Percentiles rank a stretch among this genome's conserved stretches.
Evolutionary conservation across 176 grass and related monocot species (phyloP).

Genomic region (Juncus effusus): DNA sequence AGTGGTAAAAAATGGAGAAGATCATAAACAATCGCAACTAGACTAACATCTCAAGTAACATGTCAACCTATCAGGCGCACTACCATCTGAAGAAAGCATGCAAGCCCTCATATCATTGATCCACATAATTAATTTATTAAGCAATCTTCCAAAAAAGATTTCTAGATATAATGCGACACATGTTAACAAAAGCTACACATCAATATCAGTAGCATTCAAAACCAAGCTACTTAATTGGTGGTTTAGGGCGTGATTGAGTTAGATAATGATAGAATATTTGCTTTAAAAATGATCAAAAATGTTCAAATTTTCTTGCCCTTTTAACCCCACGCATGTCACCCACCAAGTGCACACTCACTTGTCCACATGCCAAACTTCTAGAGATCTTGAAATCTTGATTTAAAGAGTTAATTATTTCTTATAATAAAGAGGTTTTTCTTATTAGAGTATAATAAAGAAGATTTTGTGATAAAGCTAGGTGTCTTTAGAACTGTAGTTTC

Average conservation of each 20-base stretch:
- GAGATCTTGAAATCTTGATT: slow-evolving; percentile 15
- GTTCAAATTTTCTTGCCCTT: slow-evolving; percentile 10
- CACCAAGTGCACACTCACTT: slow-evolving; percentile 24
- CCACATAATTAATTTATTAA: too few species aligned
- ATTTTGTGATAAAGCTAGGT: slow-evolving; percentile 26
- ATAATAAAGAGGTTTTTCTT: not conserved
- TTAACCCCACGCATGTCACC: slow-evolving; percentile 35
- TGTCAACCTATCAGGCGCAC: too few species aligned
- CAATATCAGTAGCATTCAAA: slow-evolving; percentile 9
- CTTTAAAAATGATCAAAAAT: slow-evolving; percentile 4
- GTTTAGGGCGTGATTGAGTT: slow-evolving; percentile 3
- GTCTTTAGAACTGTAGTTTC: slow-evolving; percentile 20
- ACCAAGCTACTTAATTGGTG: slow-evolving; percentile 15
- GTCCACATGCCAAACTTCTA: slow-evolving; percentile 23
- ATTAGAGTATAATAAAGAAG: slow-evolving; percentile 14
- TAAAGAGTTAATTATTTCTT: slow-evolving; percentile 6
- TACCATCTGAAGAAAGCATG: too few species aligned
- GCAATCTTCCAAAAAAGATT: slow-evolving; percentile 20
- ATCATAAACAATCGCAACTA: too few species aligned
- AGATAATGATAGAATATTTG: slow-evolving; percentile 12
- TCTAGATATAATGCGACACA: slow-evolving; percentile 21
- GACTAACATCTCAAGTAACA: too few species aligned
- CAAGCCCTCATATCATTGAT: too few species aligned
- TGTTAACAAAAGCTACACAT: slow-evolving; percentile 20
- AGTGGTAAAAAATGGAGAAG: too few species aligned